phyloP scores from a whole-genome alignment of 805 yeast genomes.

The Hagleromyces aurorensis region DNA sequence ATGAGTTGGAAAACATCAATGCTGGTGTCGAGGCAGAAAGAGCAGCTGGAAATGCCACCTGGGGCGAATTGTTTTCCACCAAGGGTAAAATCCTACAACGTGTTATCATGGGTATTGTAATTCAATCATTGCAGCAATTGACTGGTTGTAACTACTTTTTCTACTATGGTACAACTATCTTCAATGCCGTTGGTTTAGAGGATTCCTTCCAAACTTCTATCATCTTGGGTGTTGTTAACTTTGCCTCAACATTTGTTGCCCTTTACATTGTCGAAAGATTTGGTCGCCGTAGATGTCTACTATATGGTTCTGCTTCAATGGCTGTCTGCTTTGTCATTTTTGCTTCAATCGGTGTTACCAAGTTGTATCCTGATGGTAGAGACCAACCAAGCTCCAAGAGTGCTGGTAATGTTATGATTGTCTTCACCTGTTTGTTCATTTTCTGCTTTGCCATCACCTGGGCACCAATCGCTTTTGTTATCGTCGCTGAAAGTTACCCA shows the following conservation, averaged over 20 bases:
- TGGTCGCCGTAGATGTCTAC: constrained; percentile 44
- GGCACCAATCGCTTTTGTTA: constrained; percentile 65
- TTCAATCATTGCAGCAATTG: constrained; percentile 60
- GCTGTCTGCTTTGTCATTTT: constrained; percentile 39
- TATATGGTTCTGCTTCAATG: constrained; percentile 46
- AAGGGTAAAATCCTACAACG: constrained; percentile 50
- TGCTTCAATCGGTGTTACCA: constrained; percentile 55
- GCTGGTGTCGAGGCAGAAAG: constrained; percentile 56
- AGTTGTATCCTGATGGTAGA: constrained; percentile 35
- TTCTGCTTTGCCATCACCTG: constrained; percentile 70
- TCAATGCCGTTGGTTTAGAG: constrained; percentile 51
- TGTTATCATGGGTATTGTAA: constrained; percentile 43
- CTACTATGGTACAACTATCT: constrained; percentile 59
- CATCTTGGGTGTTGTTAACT: constrained; percentile 52
- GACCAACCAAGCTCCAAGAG: constrained; percentile 38
- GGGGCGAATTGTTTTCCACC: constrained; percentile 60
- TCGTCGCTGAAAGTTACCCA: constrained; percentile 64
- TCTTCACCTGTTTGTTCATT: constrained; percentile 60
- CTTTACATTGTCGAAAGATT: constrained; percentile 45
- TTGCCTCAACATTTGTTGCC: constrained; percentile 49
- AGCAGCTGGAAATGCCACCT: constrained; percentile 56
- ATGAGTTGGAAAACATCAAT: constrained; percentile 49
- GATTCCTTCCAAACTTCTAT: constrained; percentile 57
- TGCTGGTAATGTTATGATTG: constrained; percentile 65
- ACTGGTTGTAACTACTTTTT: constrained; percentile 63